Conservation (phyloP, 2,329 filamentous ascomycete genomes). For the Ophioceras dolichostomum region DNA sequence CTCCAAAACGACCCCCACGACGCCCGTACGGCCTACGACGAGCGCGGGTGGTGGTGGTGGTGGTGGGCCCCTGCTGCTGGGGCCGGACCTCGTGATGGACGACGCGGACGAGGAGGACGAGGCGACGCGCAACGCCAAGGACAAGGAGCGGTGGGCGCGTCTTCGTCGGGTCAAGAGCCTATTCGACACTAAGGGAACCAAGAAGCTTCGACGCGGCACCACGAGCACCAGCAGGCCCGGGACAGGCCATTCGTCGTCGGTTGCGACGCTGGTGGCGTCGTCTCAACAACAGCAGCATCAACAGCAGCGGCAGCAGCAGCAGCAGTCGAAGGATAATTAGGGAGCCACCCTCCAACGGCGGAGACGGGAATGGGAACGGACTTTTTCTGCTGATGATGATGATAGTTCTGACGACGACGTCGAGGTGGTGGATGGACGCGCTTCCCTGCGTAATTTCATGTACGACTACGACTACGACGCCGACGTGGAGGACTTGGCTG, state of each 20-base stretch:
- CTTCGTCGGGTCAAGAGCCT: constrained; percentile 59
- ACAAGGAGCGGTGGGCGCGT: constrained; percentile 63
- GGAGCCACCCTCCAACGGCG: too few relatives aligned
- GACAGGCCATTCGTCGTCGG: constrained; percentile 4
- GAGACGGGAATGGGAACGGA: too few relatives aligned
- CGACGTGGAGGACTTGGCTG: too few relatives aligned
- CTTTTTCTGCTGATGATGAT: too few relatives aligned
- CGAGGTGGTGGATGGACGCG: too few relatives aligned
- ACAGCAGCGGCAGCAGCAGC: too few relatives aligned
- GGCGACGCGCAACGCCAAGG: constrained; percentile 39
- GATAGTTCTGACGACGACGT: too few relatives aligned
- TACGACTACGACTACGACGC: too few relatives aligned
- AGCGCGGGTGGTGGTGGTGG: constrained; percentile 7
- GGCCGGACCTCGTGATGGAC: constrained; percentile 7
- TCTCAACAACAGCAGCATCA: too few relatives aligned
- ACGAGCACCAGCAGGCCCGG: constrained; percentile 7
- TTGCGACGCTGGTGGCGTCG: too few relatives aligned
- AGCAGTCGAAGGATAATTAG: too few relatives aligned
- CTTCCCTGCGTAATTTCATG: too few relatives aligned
- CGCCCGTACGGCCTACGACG: constrained; percentile 7
- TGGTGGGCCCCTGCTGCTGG: background rate
- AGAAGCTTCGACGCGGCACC: constrained; percentile 28
- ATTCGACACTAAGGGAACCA: constrained; percentile 52
- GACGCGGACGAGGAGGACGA: constrained; percentile 27
- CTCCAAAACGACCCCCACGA: constrained; percentile 6